A percentile compares a stretch with the other conserved stretches of the same genome.
phyloP scores from a whole-genome alignment of 352 stramenopile species.

The Thalassiosira tumida region DNA sequence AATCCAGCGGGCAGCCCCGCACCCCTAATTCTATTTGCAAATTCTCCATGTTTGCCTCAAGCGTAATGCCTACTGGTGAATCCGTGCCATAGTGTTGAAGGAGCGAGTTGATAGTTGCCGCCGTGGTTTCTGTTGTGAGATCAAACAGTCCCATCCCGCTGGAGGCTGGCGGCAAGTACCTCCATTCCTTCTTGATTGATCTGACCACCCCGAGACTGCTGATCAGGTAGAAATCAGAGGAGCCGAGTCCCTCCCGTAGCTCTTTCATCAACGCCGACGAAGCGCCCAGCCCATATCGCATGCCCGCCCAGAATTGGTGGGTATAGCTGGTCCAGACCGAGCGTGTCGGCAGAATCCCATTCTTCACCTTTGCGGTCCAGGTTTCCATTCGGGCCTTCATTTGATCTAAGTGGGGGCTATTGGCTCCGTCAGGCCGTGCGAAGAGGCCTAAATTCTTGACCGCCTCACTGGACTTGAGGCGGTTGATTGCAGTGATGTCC shows the following conservation, averaged over 20 bases:
- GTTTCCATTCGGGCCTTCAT: background rate
- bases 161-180: slow-evolving; percentile 6
- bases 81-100: slow-evolving; percentile 34
- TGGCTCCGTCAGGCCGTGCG: background rate
- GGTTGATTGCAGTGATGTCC: background rate
- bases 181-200: slow-evolving; percentile 24
- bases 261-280: background rate
- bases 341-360: background rate
- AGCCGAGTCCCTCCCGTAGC: background rate
- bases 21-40: slow-evolving; percentile 33
- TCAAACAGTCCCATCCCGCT: slow-evolving; percentile 17
- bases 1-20: background rate
- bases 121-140: background rate
- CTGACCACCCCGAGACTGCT: slow-evolving; percentile 18
- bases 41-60: background rate
- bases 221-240: slow-evolving; percentile 14
- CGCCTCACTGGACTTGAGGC: background rate
- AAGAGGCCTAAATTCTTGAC: slow-evolving; percentile 5
- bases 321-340: slow-evolving; percentile 20
- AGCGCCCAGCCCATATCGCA: slow-evolving; percentile 27
- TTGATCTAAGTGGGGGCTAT: background rate
- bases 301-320: slow-evolving; percentile 35
- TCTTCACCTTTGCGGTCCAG: slow-evolving; percentile 2
- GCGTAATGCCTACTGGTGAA: background rate
- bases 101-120: slow-evolving; percentile 13